Base-by-base conservation (phyloP, 805 yeast species). In the Blastobotrys mokoenaii region DNA sequence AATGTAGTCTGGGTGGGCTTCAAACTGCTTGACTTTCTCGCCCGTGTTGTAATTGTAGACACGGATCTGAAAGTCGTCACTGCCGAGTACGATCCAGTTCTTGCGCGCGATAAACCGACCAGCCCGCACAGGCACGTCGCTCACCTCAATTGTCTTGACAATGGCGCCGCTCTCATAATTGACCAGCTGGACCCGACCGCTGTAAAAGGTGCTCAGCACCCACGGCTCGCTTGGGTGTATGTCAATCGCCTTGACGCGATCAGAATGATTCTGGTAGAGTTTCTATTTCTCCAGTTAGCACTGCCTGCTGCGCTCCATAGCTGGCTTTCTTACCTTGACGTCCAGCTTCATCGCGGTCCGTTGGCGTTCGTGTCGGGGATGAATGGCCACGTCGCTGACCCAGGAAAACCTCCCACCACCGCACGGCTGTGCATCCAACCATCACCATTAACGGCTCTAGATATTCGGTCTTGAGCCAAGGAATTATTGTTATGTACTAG, bases 141-240 rank as follows among this genome's bases (percentile, higher is more conserved):
- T 83, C 45, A 89, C 96, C 62, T 89, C 96, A 53, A 93, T 81
- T 12, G 95, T 76, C 69, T 87, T 86, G 54, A 93, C 90, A 39
- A 84, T 72, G 27, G 87, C 67, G 58, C 52, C 77, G 38, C 97
- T 86, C 59, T 88, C 96, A 58, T 85, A 87, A 45, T 94, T 84
- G 95, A 95, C 87, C 61, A 90, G 86, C 67, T 89, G 97, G 45
- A 87, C 79, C 63, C 76, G 77, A 54, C 96, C 61, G 43, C 53
- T 51, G 42, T 57, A 57, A 15, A 54, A 51, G 34, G 61, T 56
- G 17, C 52, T 40, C 36, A 57, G 45, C 34, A 57, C 80, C 97
- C 97, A 90, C 44, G 98, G 97, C 65, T 93, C 98, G 16, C 89
- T 73, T 18, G 98, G 98, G 65, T 93, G 99, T 73, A 93, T 84